These are phyloP conservation scores for Boletus sp. DNA, from an alignment of 768 basidiomycete genomes.

Conservation along the genomic window DNA sequence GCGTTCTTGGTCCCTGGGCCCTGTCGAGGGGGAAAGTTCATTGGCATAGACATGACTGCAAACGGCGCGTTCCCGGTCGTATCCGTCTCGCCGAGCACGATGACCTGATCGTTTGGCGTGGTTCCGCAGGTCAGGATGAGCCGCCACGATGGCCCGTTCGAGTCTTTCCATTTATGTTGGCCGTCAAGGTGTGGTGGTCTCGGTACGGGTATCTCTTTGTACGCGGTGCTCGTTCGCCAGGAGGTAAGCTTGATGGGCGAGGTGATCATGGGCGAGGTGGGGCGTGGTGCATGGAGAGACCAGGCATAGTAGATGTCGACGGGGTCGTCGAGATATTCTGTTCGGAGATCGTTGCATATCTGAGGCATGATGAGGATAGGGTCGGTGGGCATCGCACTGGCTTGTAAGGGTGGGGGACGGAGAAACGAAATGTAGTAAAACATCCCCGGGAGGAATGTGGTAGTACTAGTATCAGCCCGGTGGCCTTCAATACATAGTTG, in stretches of 20 bases:
- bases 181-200: conserved; percentile 45
- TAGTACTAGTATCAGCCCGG: too few species aligned
- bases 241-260: conserved; percentile 66
- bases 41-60: conserved; percentile 67
- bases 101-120: conserved; percentile 24
- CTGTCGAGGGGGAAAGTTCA: conserved; percentile 39
- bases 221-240: conserved; percentile 63
- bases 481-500: too few species aligned
- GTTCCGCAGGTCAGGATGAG: conserved; percentile 53
- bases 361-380: conserved; percentile 70
- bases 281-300: conserved; percentile 33
- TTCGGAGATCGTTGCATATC: conserved; percentile 86
- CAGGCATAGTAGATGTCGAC: conserved; percentile 74
- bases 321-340: conserved; percentile 56
- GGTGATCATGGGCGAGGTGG: conserved; percentile 30
- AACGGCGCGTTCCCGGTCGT: conserved; percentile 47
- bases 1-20: too few species aligned
- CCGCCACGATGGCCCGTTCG: conserved; percentile 53
- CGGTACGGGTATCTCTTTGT: conserved; percentile 70
- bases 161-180: conserved; percentile 9
- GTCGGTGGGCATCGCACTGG: conserved; percentile 35
- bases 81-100: conserved; percentile 42
- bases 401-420: conserved; percentile 70
- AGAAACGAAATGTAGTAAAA: conserved; percentile 89
- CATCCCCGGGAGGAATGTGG: conserved; percentile 39